phyloP scores from a whole-genome alignment of 805 yeast species.

The Metschnikowia borealis region DNA sequence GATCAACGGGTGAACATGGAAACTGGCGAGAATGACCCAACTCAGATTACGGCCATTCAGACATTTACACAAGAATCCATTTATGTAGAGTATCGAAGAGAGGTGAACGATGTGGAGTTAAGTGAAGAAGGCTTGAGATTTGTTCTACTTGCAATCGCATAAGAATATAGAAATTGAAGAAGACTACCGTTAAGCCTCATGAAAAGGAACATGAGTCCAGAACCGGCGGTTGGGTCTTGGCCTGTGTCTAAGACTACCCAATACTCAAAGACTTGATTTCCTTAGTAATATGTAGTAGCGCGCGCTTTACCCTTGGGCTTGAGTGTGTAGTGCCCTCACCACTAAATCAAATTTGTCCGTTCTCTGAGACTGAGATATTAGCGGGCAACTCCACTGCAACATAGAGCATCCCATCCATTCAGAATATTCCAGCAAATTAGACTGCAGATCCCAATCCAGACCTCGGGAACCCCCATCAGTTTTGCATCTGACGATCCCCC shows the following conservation, averaged over 20 bases:
- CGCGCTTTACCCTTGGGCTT: background rate
- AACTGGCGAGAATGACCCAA: too few relatives aligned
- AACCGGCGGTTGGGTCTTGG: background rate
- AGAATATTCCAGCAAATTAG: background rate
- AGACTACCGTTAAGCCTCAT: too few relatives aligned
- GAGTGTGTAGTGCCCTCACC: conserved; percentile 9
- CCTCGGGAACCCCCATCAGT: background rate
- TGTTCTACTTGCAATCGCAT: too few relatives aligned
- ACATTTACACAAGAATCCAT: too few relatives aligned
- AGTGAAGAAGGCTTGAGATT: too few relatives aligned
- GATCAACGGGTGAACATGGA: too few relatives aligned
- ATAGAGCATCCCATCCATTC: background rate
- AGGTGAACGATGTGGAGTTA: too few relatives aligned
- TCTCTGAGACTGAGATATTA: background rate
- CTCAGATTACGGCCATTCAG: too few relatives aligned
- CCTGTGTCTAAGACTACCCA: background rate
- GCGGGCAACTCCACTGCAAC: background rate
- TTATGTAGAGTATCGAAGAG: too few relatives aligned
- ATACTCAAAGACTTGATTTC: background rate
- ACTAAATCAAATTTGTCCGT: conserved; percentile 5
- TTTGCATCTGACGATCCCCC: background rate
- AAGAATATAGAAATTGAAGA: too few relatives aligned
- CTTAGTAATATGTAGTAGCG: background rate
- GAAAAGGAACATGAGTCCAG: too few relatives aligned
- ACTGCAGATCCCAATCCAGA: background rate